A percentile compares a stretch with the other conserved stretches of the same genome.
These are phyloP conservation scores for Babesia sp. DNA, from an alignment of 169 alveolate genomes.

Conservation along the genomic window DNA sequence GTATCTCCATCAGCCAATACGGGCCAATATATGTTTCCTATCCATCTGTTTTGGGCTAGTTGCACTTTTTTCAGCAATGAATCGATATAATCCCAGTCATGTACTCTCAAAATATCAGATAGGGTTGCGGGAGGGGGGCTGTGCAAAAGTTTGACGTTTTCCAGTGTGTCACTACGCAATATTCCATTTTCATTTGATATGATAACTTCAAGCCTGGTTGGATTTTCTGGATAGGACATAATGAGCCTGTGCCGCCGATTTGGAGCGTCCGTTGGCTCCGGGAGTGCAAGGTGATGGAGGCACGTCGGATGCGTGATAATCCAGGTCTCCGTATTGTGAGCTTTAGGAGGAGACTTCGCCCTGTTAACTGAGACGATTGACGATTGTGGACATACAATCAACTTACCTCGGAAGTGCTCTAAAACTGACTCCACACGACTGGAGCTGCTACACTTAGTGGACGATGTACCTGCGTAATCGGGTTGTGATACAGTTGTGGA, in stretches of 20 bases:
- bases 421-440: neutral
- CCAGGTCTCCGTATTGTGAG: constrained; percentile 41
- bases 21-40: constrained; percentile 69
- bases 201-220: constrained; percentile 87
- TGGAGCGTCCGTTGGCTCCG: constrained; percentile 89
- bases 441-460: neutral
- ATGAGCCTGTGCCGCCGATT: constrained; percentile 78
- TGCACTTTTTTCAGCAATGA: constrained; percentile 72
- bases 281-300: constrained; percentile 83
- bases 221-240: constrained; percentile 86
- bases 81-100: constrained; percentile 89
- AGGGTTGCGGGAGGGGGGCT: constrained; percentile 83
- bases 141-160: constrained; percentile 74
- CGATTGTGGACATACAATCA: neutral
- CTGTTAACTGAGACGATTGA: neutral
- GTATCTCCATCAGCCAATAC: constrained; percentile 87
- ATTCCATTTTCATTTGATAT: constrained; percentile 83
- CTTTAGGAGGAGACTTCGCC: neutral
- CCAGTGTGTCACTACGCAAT: constrained; percentile 78
- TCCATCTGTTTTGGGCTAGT: constrained; percentile 66
- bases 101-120: constrained; percentile 93
- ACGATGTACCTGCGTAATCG: neutral
- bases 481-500: neutral
- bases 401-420: neutral
- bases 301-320: constrained; percentile 75